Base-by-base conservation (phyloP, 805 yeast species). In the Isabelozyma gotoi region DNA sequence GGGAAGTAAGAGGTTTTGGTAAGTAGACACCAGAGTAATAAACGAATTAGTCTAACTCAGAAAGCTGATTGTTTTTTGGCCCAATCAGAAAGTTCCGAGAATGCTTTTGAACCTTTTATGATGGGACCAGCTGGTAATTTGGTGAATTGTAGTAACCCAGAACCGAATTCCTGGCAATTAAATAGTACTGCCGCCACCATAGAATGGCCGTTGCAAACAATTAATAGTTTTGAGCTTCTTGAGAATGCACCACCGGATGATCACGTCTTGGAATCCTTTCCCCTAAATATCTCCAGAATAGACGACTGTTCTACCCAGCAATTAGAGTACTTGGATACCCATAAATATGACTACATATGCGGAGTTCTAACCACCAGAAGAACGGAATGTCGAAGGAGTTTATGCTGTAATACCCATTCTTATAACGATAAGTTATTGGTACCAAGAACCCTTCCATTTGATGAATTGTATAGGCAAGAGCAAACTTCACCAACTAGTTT, bases 291-390 rank as follows among this genome's bases (percentile, higher is more conserved):
- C 12, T n/a, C 8, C 8, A 24, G 12, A 10, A 10, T 24, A 10
- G 29, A 24, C 12, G 7, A 10, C 12, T 32, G 16, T 15, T 11
- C 34, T 16, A n/a, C 16, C 10, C 18, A 32, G n/a, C 34, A 32
- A 32, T 11, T 32, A 11, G 18, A 32, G 18, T 16, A 14, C 18
- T 32, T 14, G 17, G 36, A 42, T 1, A 10, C 17, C 17, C 39
- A 34, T 19, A 47, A 39, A 33, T 29, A 43, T 33, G 54, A 50
- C 32, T 52, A 44, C 20, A 42, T 42, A 14, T 52, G 56, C 41
- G 49, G 51, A 3, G 56, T 50, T 16, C 19, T 14, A 5, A 37
- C 24, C 16, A 40, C 35, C n/a, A 40, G 38, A 41, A 29, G 19
- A 19, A 21, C 42, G 11, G 38, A 29, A 14, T 45, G 48, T 35